These are phyloP conservation scores for Ganoderma meredithae DNA, from an alignment of 1,284 basidiomycete species.

Conservation along the genomic window DNA sequence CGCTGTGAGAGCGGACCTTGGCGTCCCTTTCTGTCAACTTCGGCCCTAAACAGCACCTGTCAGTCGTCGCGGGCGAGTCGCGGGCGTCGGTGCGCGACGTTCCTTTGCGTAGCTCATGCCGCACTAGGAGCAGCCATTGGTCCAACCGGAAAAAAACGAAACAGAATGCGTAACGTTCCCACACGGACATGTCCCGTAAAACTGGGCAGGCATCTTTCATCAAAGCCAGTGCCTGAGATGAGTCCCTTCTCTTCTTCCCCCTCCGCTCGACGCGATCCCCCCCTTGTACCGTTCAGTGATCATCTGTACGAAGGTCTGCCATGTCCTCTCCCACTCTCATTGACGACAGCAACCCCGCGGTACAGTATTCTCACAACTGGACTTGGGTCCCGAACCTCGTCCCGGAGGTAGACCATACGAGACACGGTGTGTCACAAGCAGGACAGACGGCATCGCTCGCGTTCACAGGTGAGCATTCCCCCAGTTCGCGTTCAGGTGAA, in stretches of 20 bases:
- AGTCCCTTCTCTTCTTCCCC: neutral
- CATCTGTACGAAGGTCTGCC: neutral
- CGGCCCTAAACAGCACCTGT: neutral
- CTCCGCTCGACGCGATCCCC: no score
- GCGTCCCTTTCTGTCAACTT: neutral
- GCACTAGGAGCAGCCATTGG: neutral
- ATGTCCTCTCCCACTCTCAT: slow-evolving; percentile 15
- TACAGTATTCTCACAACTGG: slow-evolving; percentile 29
- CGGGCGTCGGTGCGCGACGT: neutral
- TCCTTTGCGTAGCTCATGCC: neutral
- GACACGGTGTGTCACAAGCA: slow-evolving; percentile 20
- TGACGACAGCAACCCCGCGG: slow-evolving; percentile 24
- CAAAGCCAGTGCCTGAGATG: neutral
- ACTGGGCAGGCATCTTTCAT: neutral
- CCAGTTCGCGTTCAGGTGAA: neutral
- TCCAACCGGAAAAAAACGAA: neutral
- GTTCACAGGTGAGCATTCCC: slow-evolving; percentile 23
- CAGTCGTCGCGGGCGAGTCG: no score
- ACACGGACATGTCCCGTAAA: neutral
- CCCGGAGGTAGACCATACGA: slow-evolving; percentile 26
- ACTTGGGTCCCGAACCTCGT: slow-evolving; percentile 24
- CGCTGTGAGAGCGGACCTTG: neutral
- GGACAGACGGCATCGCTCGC: slow-evolving; percentile 15
- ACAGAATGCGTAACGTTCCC: neutral
- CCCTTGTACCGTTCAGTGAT: neutral